Conservation (phyloP, 2,329 filamentous ascomycete species). For the Escovopsis sp. region DNA sequence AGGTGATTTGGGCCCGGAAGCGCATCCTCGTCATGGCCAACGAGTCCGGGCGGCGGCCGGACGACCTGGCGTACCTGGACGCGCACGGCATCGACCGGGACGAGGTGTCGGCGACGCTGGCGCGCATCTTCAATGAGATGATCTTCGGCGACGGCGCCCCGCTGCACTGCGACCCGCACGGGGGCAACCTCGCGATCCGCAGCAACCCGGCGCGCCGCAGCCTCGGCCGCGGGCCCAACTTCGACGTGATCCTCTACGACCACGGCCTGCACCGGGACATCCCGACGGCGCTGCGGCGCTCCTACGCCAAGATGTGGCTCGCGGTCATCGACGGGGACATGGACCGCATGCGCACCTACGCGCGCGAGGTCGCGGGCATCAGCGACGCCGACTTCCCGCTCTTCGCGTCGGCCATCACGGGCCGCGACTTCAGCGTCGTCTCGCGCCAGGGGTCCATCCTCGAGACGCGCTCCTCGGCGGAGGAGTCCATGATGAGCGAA, state of each 20-base stretch:
- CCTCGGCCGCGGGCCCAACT: constrained; percentile 48
- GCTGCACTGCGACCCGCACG: constrained; percentile 91
- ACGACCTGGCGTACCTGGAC: constrained; percentile 81
- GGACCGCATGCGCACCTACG: constrained; percentile 70
- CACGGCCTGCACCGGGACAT: constrained; percentile 95
- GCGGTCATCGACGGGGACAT: constrained; percentile 87
- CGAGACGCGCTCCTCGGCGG: constrained; percentile 48
- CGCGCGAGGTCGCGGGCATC: constrained; percentile 77
- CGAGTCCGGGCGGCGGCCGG: constrained; percentile 69
- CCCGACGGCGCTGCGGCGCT: constrained; percentile 57
- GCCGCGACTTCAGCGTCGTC: constrained; percentile 72
- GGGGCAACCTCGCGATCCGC: constrained; percentile 86
- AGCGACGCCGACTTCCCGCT: constrained; percentile 82
- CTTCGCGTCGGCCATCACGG: constrained; percentile 92
- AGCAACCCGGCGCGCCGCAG: constrained; percentile 47
- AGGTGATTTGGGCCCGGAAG: constrained; percentile 77
- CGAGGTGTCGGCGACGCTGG: constrained; percentile 81
- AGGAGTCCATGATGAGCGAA: constrained; percentile 75
- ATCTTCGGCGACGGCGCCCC: constrained; percentile 84
- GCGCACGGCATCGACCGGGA: constrained; percentile 78
- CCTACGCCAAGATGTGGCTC: constrained; percentile 94
- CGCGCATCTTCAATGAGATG: constrained; percentile 97
- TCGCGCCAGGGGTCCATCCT: constrained; percentile 41
- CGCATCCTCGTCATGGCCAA: constrained; percentile 93
- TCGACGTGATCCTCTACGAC: constrained; percentile 92